Evolutionary conservation across 768 basidiomycete species (phyloP), one percentile per base, ranked within the genome.

Genomic region (Floccularia luteovirens): DNA sequence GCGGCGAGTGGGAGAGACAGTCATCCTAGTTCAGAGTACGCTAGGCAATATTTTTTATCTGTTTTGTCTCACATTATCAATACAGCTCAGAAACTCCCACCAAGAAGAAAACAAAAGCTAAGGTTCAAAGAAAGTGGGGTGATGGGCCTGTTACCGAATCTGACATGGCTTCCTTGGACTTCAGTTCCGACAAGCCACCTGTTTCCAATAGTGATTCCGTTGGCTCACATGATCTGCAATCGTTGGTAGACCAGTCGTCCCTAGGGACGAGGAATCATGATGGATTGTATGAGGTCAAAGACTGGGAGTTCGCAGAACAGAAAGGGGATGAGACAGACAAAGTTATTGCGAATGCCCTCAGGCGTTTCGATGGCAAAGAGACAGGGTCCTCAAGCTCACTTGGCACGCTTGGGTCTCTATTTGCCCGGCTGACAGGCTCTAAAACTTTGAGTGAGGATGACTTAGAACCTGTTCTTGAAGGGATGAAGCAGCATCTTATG

Each of bases 401-500:
- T 38, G 81, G 86, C 10, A 60, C 79, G 1, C 59, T 91, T n/a
- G 76, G 85, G 8, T 81, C 79, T 32, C 67, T 94, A 37, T 90
- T 96, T 58, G 79, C 89, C 4, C 74, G 89, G 31, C 62, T 96
- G 49, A 93, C 90, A 3, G 89, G 91, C 0, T 79, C 80, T 19
- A 93, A 91, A 60, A 68, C 80, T 2, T 64, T 99, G 41, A 85
- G 84, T 1, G 75, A 88, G 41, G 70, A 77, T 27, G 94, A 98
- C 57, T 60, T 98, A 39, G 76, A 77, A 48, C 94, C 94, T 5
- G 87, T 94, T 1, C 57, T 98, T 32, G 84, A 84, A 37, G 88
- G 80, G 13, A 98, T 98, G 92, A 92, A 94, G 59, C 90, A 93
- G 45, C 94, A 97, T 60, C 69, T 99, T 32, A 97, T 97, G 92